A percentile compares a stretch with the other conserved stretches of the same genome.
phyloP scores from a whole-genome alignment of 495 filamentous ascomycete genomes.

The Aspergillus bridgeri region DNA sequence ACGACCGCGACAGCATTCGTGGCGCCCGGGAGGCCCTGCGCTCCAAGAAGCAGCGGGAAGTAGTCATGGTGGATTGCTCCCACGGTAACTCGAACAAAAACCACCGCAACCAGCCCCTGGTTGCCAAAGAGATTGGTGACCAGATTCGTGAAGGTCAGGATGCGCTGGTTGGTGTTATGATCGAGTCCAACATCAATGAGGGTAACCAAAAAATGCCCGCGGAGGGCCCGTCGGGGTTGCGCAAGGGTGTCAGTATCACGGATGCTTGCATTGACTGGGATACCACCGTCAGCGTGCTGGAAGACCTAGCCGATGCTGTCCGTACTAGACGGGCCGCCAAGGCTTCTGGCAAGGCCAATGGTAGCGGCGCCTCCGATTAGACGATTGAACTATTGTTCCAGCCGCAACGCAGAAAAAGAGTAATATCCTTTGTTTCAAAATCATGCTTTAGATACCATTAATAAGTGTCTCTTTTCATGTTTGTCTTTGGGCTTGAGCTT shows the following conservation, averaged over 20 bases:
- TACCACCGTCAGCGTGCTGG: conserved; percentile 76
- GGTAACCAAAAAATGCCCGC: conserved; percentile 90
- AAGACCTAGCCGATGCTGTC: conserved; percentile 82
- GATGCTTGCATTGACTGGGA: conserved; percentile 98
- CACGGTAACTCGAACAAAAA: conserved; percentile 72
- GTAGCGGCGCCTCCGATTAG: conserved; percentile 8
- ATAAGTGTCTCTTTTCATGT: conserved; percentile 12
- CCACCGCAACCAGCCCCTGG: conserved; percentile 84
- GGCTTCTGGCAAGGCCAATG: conserved; percentile 25
- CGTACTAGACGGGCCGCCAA: conserved; percentile 59
- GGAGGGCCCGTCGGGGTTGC: conserved; percentile 73
- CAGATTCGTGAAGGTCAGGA: conserved; percentile 85
- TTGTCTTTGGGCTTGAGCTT: conserved; percentile 9
- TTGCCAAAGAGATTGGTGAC: conserved; percentile 75
- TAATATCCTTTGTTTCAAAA: conserved; percentile 13
- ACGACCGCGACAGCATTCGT: conserved; percentile 77
- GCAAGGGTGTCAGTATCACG: conserved; percentile 94
- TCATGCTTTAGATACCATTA: conserved; percentile 25
- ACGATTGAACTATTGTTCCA: conserved; percentile 3
- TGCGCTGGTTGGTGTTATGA: conserved; percentile 94
- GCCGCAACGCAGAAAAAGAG: background rate
- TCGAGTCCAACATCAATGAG: conserved; percentile 96
- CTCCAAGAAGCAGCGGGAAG: conserved; percentile 82
- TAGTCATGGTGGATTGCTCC: conserved; percentile 98
- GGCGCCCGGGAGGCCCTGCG: conserved; percentile 72